These are phyloP conservation scores for Apostasia ramifera DNA, from an alignment of 106 monocot genomes.

Conservation along the genomic window DNA sequence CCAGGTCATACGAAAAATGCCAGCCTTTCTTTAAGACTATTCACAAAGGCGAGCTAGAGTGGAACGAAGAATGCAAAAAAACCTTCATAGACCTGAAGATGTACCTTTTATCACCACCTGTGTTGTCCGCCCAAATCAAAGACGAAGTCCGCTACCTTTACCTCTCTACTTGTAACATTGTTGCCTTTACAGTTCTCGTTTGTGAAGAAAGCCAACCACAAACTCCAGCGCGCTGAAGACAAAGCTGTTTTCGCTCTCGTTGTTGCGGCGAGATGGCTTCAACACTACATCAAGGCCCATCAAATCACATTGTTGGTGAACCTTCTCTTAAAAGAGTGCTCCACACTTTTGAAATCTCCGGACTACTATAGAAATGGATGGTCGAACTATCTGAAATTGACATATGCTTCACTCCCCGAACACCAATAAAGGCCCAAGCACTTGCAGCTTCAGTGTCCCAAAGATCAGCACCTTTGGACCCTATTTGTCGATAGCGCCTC, in stretches of 20 bases:
- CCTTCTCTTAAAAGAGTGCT: no score
- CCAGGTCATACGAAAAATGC: no score
- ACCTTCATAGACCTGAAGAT: neutral
- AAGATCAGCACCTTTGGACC: no score
- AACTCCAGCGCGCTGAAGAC: neutral
- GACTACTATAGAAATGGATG: no score
- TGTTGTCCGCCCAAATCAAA: neutral
- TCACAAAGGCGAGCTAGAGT: neutral
- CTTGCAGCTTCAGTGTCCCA: no score
- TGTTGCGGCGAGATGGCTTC: neutral
- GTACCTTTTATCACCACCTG: neutral
- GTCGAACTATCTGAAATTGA: no score
- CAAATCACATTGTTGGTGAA: neutral
- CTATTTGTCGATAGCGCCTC: no score
- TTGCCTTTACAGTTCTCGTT: neutral
- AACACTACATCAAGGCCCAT: neutral
- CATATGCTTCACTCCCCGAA: no score
- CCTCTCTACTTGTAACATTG: neutral
- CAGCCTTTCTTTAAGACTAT: neutral
- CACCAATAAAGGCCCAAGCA: no score
- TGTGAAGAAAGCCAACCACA: neutral
- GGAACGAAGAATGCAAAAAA: neutral
- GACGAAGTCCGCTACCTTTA: neutral
- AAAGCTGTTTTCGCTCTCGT: neutral
- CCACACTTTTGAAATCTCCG: no score